Evolutionary conservation across 78 protist genomes (phyloP), one percentile per base, ranked within the genome.

Genomic region (Cavenderia fasciculata): DNA sequence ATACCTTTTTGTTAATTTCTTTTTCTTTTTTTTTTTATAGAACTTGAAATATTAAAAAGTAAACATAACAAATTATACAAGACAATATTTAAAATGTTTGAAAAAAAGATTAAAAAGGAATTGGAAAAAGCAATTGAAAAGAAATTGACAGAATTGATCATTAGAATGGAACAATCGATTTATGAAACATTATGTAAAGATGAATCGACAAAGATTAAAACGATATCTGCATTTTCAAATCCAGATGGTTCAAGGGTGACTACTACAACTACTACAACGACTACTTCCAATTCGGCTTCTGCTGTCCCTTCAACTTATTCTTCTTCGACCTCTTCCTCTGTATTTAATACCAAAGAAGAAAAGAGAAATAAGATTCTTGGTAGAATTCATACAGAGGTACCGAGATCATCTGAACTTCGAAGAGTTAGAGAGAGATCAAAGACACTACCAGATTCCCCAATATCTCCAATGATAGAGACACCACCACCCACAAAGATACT

Each of bases 361-460:
- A 82, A 65, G 8, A 65, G 44, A 34, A 78, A 82, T 14, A 82
- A 68, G 59, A 82, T 82, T 33, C n/a, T 82, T 11, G 90, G 68
- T 31, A 82, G 90, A 68, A 82, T 82, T 14, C 52, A 43, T 4
- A 68, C 63, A 1, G 90, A 82, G 33, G 27, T 82, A 49, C 90
- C 90, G 10, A 43, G 36, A 3, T 43, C 70, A 38, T 40, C 63
- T n/a, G n/a, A n/a, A n/a, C n/a, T n/a, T n/a, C n/a, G n/a, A n/a
- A n/a, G n/a, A n/a, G n/a, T n/a, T n/a, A n/a, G n/a, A n/a, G n/a
- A n/a, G n/a, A n/a, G n/a, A n/a, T n/a, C n/a, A n/a, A n/a, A n/a
- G n/a, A n/a, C n/a, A n/a, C n/a, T n/a, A n/a, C n/a, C n/a, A n/a
- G n/a, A n/a, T n/a, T n/a, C n/a, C n/a, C n/a, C n/a, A n/a, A n/a